phyloP scores from a whole-genome alignment of 805 yeast species.

The Ogataea minuta region DNA sequence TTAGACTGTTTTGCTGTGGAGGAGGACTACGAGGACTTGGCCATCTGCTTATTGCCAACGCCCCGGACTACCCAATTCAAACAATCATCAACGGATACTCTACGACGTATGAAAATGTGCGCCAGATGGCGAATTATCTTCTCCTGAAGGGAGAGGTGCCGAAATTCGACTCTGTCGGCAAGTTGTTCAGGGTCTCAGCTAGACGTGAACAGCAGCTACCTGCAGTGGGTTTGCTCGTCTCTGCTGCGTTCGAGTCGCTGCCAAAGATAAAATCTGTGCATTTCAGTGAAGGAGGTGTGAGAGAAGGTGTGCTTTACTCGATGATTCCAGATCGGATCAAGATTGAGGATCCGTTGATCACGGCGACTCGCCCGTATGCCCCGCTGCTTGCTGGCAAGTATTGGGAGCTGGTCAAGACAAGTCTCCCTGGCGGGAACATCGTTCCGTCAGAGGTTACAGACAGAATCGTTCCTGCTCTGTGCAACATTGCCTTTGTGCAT shows the following conservation, averaged over 20 bases:
- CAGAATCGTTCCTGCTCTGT: conserved; percentile 66
- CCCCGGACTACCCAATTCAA: conserved; percentile 62
- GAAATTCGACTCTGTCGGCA: conserved; percentile 34
- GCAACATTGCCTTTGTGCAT: conserved; percentile 73
- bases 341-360: conserved; percentile 64
- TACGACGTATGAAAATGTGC: conserved; percentile 51
- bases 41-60: conserved; percentile 49
- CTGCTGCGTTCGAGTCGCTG: conserved; percentile 60
- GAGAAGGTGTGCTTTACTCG: conserved; percentile 72
- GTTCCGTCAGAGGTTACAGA: conserved; percentile 58
- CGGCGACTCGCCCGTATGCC: conserved; percentile 71
- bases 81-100: conserved; percentile 70
- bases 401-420: conserved; percentile 49
- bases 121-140: conserved; percentile 49
- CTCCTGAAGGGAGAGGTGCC: conserved; percentile 50
- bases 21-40: conserved; percentile 76
- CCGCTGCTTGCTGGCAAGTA: conserved; percentile 62
- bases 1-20: conserved; percentile 64
- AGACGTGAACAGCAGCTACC: conserved; percentile 67
- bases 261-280: conserved; percentile 61
- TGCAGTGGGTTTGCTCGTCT: conserved; percentile 60
- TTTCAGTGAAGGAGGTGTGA: conserved; percentile 74
- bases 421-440: conserved; percentile 50
- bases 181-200: conserved; percentile 63
- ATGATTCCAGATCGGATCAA: conserved; percentile 56